Evolutionary conservation across 2,329 filamentous ascomycete species (phyloP).

Genomic region (Paecilomyces fulvus): DNA sequence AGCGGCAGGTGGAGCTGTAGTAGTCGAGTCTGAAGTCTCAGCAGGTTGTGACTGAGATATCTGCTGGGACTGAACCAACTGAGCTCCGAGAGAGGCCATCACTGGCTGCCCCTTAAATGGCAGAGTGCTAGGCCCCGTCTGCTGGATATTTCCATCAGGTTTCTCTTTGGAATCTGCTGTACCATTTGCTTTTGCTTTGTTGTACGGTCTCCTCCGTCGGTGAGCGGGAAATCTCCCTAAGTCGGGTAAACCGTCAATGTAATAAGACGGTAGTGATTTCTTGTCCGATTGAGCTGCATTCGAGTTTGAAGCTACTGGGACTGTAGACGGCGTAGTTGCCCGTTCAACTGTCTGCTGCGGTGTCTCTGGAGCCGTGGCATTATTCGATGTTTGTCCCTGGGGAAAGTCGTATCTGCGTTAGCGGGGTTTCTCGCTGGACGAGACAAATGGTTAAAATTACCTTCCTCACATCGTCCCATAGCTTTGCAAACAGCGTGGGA

Average conservation of each 20-base stretch:
- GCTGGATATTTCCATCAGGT: background rate
- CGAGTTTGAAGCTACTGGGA: background rate
- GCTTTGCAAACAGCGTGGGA: conserved; percentile 45
- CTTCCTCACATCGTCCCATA: conserved; percentile 48
- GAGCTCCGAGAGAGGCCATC: background rate
- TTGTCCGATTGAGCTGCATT: background rate
- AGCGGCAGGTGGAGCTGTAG: background rate
- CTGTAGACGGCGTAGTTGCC: background rate
- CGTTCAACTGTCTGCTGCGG: background rate
- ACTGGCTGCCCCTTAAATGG: background rate
- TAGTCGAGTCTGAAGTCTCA: background rate
- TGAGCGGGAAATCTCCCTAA: conserved; percentile 20
- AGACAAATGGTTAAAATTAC: conserved; percentile 9
- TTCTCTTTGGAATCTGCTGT: background rate
- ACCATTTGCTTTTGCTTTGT: background rate
- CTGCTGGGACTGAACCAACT: background rate
- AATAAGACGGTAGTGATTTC: background rate
- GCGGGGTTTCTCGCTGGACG: background rate
- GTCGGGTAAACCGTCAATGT: conserved; percentile 11
- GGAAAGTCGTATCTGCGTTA: background rate
- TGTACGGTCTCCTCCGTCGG: conserved; percentile 6
- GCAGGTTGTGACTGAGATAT: background rate
- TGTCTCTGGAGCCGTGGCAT: background rate
- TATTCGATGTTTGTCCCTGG: background rate
- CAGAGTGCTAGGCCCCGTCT: background rate